A percentile compares a stretch with the other conserved stretches of the same genome.
These are phyloP conservation scores for Talaromyces piceae DNA, from an alignment of 2,329 filamentous ascomycete species.

Conservation along the genomic window DNA sequence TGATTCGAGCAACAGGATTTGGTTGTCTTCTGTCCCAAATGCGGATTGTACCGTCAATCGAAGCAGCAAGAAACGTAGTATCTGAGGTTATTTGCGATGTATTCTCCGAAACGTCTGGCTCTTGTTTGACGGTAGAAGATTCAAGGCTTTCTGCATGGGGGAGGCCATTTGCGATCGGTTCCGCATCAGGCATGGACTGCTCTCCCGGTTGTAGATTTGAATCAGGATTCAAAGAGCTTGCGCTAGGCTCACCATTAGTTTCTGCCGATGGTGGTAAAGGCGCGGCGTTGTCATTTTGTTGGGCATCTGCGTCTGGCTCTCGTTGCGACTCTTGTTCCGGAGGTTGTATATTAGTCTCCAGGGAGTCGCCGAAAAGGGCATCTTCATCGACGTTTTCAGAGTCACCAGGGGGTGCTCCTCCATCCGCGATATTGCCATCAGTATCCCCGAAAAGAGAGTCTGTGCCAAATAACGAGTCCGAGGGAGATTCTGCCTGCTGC, in stretches of 20 bases:
- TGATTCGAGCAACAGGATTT: constrained; percentile 71
- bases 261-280: constrained; percentile 13
- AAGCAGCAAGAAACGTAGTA: constrained; percentile 76
- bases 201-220: constrained; percentile 13
- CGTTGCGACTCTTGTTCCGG: constrained; percentile 39
- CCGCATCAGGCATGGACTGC: constrained; percentile 19
- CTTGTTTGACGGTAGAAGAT: constrained; percentile 18
- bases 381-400: constrained; percentile 75
- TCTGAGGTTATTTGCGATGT: constrained; percentile 49
- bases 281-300: constrained; percentile 13
- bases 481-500: constrained; percentile 57
- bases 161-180: constrained; percentile 28
- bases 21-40: constrained; percentile 55
- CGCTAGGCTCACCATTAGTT: constrained; percentile 8
- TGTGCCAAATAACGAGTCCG: constrained; percentile 78
- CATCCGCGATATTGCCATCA: constrained; percentile 46
- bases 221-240: neutral
- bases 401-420: constrained; percentile 47
- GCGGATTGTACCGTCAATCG: constrained; percentile 42
- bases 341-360: constrained; percentile 52
- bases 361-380: constrained; percentile 68
- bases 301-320: constrained; percentile 22
- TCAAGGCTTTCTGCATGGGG: constrained; percentile 37
- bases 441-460: constrained; percentile 87
- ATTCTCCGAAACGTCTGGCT: constrained; percentile 19